Base-by-base conservation (phyloP, 1,284 basidiomycete species). In the Cryptococcus maquisensis region DNA sequence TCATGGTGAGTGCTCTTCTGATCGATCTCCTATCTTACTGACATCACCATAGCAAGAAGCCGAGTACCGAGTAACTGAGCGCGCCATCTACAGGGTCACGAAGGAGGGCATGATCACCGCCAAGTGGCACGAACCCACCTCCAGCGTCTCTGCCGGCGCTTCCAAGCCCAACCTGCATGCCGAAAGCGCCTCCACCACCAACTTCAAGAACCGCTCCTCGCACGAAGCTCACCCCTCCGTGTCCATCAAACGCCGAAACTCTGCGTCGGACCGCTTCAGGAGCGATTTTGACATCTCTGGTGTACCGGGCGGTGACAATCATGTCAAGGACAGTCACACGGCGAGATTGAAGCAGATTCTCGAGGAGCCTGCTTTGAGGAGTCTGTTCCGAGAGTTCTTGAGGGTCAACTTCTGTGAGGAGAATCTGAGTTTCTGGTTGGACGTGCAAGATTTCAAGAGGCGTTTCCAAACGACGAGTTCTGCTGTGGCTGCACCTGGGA, bases 351-450 rank as follows among this genome's bases (percentile, higher is more conserved):
- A 85, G 64, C 90, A 90, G 73, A 95, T 98, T 61, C 82, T 98
- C 23, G 93, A 96, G 63, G 93, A 98, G 65, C 90, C 94, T 0
- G 87, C 88, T 23, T 80, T 96, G 32, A 85, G 95, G 13, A 83
- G 84, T 3, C 79, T 97, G 42, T 98, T 98, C 82, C 85, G 95
- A 55, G 95, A 98, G 61, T 96, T 95, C 79, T 77, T 98, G 52
- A 84, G 91, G 42, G 83, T 85, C 49, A 97, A 97, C 76, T 97
- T 97, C 74, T 98, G 93, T 79, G 95, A 98, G 73, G 95, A 98
- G 81, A 98, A 98, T 72, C 78, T 98, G 64, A 86, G 87, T 46
- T 98, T 97, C 79, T 98, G 93, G 88, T 76, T 98, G 52, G 96
- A 98, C 68, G 95, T 97, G 1, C 85, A 93, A 74, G 95, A 98